Evolutionary conservation across 2,329 filamentous ascomycete genomes (phyloP).

Genomic region (Biscogniauxia mediterranea): DNA sequence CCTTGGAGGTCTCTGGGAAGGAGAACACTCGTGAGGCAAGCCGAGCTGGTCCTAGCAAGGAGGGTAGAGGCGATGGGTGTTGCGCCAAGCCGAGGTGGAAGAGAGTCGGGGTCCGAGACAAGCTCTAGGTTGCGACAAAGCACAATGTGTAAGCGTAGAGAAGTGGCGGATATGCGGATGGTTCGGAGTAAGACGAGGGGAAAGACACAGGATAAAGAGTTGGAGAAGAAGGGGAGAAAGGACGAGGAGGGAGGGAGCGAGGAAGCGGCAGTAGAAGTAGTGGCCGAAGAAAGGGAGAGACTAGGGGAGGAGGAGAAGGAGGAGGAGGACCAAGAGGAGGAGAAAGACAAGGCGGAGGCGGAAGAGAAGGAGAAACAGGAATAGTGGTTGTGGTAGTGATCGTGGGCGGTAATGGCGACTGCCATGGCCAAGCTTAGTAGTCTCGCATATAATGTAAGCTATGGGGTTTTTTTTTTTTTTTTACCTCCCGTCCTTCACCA

Average conservation of each 20-base stretch:
- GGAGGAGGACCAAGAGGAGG: background rate
- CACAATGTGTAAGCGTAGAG: background rate
- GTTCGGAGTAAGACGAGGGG: background rate
- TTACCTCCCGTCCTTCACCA: background rate
- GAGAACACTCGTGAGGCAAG: conserved; percentile 23
- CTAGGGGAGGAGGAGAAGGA: background rate
- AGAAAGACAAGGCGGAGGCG: background rate
- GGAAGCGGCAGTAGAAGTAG: no score
- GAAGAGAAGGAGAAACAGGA: background rate
- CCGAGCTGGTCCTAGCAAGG: conserved; percentile 27
- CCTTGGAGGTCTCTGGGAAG: conserved; percentile 7
- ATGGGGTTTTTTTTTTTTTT: background rate
- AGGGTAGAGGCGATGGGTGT: conserved; percentile 8
- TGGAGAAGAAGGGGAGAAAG: background rate
- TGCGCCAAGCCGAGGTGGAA: conserved; percentile 10
- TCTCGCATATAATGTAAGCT: background rate
- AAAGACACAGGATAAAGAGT: background rate
- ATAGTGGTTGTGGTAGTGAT: background rate
- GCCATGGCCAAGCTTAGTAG: background rate
- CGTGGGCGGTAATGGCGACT: no score
- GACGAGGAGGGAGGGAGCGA: background rate
- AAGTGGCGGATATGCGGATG: background rate
- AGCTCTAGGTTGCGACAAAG: background rate
- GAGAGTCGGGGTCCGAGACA: background rate
- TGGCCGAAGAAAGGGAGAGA: background rate